Evolutionary conservation across 768 basidiomycete species (phyloP).

Genomic region (Amylocystis lapponica): DNA sequence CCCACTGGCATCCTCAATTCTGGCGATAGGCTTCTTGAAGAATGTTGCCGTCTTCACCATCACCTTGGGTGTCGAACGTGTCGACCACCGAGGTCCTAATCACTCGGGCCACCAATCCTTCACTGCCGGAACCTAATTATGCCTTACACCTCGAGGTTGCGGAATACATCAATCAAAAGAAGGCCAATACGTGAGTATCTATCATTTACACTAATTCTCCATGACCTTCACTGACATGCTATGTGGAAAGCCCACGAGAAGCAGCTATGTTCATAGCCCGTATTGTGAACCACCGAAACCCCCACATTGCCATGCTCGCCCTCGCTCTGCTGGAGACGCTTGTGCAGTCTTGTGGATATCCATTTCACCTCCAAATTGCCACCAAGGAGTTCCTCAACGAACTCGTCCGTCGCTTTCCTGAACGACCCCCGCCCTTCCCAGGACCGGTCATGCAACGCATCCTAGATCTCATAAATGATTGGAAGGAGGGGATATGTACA

Average conservation of each 20-base stretch:
- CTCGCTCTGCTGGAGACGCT: slow-evolving; percentile 86
- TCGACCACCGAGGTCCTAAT: slow-evolving; percentile 56
- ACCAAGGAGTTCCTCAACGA: slow-evolving; percentile 99
- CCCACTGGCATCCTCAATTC: too few species aligned
- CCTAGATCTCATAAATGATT: slow-evolving; percentile 84
- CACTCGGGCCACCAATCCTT: slow-evolving; percentile 82
- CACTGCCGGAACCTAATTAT: slow-evolving; percentile 85
- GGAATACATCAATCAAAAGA: slow-evolving; percentile 89
- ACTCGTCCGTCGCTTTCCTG: slow-evolving; percentile 95
- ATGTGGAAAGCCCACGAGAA: slow-evolving; percentile 72
- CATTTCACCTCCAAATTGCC: slow-evolving; percentile 92
- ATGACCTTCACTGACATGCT: background rate
- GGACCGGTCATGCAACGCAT: slow-evolving; percentile 94
- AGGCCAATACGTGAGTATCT: slow-evolving; percentile 82
- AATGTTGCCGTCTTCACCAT: too few species aligned
- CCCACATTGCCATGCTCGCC: slow-evolving; percentile 83
- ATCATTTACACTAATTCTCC: background rate
- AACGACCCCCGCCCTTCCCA: slow-evolving; percentile 92
- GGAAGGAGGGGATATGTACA: slow-evolving; percentile 91
- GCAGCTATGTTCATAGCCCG: slow-evolving; percentile 81
- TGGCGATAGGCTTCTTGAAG: too few species aligned
- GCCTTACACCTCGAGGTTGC: slow-evolving; percentile 90
- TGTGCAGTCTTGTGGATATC: slow-evolving; percentile 93
- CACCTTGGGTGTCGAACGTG: too few species aligned
- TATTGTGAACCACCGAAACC: slow-evolving; percentile 88